These are phyloP conservation scores for Sporisorium exsertum DNA, from an alignment of 1,284 basidiomycete species.

Conservation along the genomic window DNA sequence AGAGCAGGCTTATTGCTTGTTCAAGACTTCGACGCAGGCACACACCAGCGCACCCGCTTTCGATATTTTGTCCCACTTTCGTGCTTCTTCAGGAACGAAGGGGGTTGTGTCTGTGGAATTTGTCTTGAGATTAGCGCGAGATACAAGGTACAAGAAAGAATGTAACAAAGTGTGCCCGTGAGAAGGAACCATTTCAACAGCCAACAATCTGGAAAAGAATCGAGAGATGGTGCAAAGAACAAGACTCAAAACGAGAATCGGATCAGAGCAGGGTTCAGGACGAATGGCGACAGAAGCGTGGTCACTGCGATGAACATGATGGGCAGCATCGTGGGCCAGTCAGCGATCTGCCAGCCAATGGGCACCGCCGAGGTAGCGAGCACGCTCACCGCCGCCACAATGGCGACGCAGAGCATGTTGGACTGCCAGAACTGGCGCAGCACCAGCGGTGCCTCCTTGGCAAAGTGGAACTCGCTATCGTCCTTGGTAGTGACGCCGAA, in stretches of 20 bases:
- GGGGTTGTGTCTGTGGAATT: no score
- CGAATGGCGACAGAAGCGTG: constrained; percentile 25
- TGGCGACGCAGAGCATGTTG: constrained; percentile 22
- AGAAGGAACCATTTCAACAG: neutral
- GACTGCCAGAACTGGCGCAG: constrained; percentile 55
- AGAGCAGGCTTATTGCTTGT: neutral
- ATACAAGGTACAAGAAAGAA: constrained; percentile 1
- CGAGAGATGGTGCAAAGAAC: constrained; percentile 8
- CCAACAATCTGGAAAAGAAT: neutral
- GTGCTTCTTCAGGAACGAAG: no score
- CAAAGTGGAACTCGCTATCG: constrained; percentile 75
- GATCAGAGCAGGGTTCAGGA: constrained; percentile 28
- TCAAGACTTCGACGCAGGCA: neutral
- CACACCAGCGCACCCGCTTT: neutral
- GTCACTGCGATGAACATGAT: constrained; percentile 23
- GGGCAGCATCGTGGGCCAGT: constrained; percentile 30
- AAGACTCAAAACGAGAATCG: constrained; percentile 36
- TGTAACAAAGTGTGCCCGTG: neutral
- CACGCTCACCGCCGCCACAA: constrained; percentile 19
- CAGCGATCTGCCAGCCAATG: constrained; percentile 28
- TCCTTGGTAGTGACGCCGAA: constrained; percentile 72
- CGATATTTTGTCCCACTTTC: no score
- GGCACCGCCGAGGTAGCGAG: constrained; percentile 22
- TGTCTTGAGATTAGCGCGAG: constrained; percentile 3
- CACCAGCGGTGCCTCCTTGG: constrained; percentile 85